These are phyloP conservation scores for apple (Malus domestica) DNA, from an alignment of 306 rosid genomes.

Conservation along the genomic window DNA sequence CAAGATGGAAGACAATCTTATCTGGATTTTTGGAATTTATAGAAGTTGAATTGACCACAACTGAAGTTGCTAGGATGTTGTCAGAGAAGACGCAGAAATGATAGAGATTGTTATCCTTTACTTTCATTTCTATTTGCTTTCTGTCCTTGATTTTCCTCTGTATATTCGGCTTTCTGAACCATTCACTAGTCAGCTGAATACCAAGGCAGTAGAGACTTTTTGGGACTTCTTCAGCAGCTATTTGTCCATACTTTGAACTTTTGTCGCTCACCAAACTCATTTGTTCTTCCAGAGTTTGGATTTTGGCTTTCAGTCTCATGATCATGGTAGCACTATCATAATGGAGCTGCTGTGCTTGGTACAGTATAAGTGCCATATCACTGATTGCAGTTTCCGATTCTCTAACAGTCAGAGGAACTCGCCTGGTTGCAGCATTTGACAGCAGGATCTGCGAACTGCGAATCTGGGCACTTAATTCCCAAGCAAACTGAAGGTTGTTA, in stretches of 20 bases:
- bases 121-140: slow-evolving; percentile 53
- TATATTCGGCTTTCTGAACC: slow-evolving; percentile 51
- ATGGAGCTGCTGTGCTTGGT: slow-evolving; percentile 85
- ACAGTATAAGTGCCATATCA: slow-evolving; percentile 70
- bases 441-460: slow-evolving; percentile 75
- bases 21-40: slow-evolving; percentile 55
- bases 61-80: slow-evolving; percentile 83
- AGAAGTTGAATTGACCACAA: slow-evolving; percentile 81
- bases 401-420: slow-evolving; percentile 48
- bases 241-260: slow-evolving; percentile 84
- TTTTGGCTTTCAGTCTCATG: slow-evolving; percentile 82
- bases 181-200: slow-evolving; percentile 67
- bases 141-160: slow-evolving; percentile 50
- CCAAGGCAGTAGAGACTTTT: slow-evolving; percentile 85
- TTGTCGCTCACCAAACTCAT: slow-evolving; percentile 65
- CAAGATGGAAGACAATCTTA: slow-evolving; percentile 71
- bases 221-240: slow-evolving; percentile 92
- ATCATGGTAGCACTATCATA: slow-evolving; percentile 88
- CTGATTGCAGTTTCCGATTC: slow-evolving; percentile 65
- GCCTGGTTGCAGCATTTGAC: slow-evolving; percentile 75
- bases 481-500: slow-evolving; percentile 85
- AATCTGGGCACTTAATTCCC: slow-evolving; percentile 91
- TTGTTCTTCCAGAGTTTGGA: slow-evolving; percentile 77
- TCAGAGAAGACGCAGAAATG: slow-evolving; percentile 85
- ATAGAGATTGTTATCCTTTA: slow-evolving; percentile 54